Evolutionary conservation across 495 filamentous ascomycete genomes (phyloP), one percentile per base, ranked within the genome.

Genomic region (Aspergillus nanangensis): DNA sequence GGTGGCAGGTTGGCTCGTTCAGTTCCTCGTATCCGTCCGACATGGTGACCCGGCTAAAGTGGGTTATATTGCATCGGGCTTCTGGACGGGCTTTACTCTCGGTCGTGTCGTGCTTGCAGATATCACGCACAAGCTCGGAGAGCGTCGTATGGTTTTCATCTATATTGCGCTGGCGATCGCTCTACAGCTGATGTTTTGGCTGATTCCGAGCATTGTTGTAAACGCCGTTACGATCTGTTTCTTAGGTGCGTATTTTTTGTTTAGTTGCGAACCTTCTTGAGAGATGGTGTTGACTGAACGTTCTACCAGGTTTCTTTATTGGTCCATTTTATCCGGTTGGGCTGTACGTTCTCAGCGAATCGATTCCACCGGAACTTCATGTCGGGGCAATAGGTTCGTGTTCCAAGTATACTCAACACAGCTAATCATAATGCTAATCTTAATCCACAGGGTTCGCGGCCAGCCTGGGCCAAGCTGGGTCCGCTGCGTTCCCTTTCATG

Each of bases 31-130:
- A 55, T 71, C 65, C 7, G 69, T 75, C 29, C 77, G 84, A 23
- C 56, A 73, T 51, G 83, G 82, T 2, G 61, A 80, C 46, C 77
- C 80, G 3, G 61, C 69, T n/a, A 60, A 73, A 10, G 80, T 86
- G 4, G 85, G 85, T n/a, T 87, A 86, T 52, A 80, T 87, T 4
- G 85, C 83, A 3, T 73, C 83, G 3, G 82, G 81, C 3, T 90
- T 87, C 61, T 88, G 85, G 86, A 79, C 62, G 5, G 84, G 84
- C 18, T 81, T 90, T 48, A 87, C 84, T 3, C 48, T 77, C 2
- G 75, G 75, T 1, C 54, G 76, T 9, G 35, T 80, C 4, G 23
- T 77, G n/a, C 65, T 82, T 1, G 70, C 73, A 11, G 76, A 79
- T 47, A 71, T 74, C 0, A 79, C 74, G 5, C 70, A 77, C 47